Evolutionary conservation across 108 stramenopile genomes (phyloP), one percentile per base, ranked within the genome.

Genomic region (Cyclotella sp.): DNA sequence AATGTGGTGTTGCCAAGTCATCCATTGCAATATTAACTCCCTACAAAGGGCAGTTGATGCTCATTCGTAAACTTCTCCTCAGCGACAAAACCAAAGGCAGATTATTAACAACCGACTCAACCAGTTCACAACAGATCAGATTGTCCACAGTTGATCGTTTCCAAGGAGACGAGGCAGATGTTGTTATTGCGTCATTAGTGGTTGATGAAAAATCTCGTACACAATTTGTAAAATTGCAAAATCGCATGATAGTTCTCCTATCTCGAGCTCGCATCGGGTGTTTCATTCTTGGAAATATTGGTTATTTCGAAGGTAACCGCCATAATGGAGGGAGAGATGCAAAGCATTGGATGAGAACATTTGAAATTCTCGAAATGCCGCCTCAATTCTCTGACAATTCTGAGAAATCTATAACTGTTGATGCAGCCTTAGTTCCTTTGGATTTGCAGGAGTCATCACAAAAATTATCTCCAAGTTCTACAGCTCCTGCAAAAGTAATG

Each of bases 131-230:
- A 24, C 52, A 54, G 51, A 44, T 68, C 43, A 52, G 84, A 42
- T 22, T 85, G 13, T 75, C 78, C n/a, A 85, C 84, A 0, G 75
- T 85, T 30, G 84, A 85, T 68, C 46, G 79, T 39, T 85, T 81
- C 39, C 84, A 85, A 70, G 84, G 84, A 18, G 84, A 85, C 53
- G 84, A 85, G 55, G 76, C 66, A 63, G 84, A 85, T 55, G 74
- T 85, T 63, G 68, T 85, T 0, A 85, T 85, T 41, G 57, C 63
- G 15, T 75, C 73, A 13, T 55, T 85, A 42, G 84, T 85, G 18
- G 79, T 81, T 21, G 84, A 85, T 39, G 77, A 82, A 59, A 77
- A 70, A 9, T 78, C 82, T 16, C 70, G 70, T 39, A 83, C 82
- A 26, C 47, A 68, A 24, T 83, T 83, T 63, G 82, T 83, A 14